Evolutionary conservation across 202 grass and related monocot species (phyloP).

Genomic region (Setaria viridis): DNA sequence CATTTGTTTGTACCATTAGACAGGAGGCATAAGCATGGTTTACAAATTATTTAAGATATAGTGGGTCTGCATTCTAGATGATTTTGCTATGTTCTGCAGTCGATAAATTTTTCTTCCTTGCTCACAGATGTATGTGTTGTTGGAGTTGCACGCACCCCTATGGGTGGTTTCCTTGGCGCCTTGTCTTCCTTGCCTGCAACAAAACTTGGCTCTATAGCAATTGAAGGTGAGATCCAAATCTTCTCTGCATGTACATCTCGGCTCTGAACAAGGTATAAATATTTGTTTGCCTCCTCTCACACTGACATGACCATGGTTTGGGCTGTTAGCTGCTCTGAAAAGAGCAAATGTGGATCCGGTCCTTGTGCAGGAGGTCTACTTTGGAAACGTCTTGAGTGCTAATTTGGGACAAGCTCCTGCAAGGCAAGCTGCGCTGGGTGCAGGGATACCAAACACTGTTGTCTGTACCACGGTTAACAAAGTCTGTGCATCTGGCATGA

Average conservation of each 20-base stretch:
- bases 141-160: slow-evolving; percentile 81
- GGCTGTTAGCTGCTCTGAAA: slow-evolving; percentile 65
- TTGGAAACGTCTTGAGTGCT: slow-evolving; percentile 93
- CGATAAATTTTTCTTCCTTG: neutral
- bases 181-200: slow-evolving; percentile 81
- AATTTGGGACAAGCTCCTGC: slow-evolving; percentile 97
- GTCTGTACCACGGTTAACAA: slow-evolving; percentile 90
- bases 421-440: slow-evolving; percentile 87
- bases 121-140: slow-evolving; percentile 83
- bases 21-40: neutral
- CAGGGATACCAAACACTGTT: slow-evolving; percentile 87
- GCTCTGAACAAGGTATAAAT: neutral
- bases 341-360: slow-evolving; percentile 74
- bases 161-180: slow-evolving; percentile 78
- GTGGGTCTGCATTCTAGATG: neutral
- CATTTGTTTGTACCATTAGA: neutral
- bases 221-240: slow-evolving; percentile 54
- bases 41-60: neutral
- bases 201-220: slow-evolving; percentile 82
- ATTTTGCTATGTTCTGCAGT: neutral
- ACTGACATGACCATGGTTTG: slow-evolving; percentile 13
- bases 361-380: slow-evolving; percentile 90
- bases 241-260: neutral
- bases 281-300: neutral
- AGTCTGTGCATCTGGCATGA: slow-evolving; percentile 96